Evolutionary conservation across 2,329 filamentous ascomycete species (phyloP), one percentile per base, ranked within the genome.

Genomic region (Pseudogymnoascus sp.): DNA sequence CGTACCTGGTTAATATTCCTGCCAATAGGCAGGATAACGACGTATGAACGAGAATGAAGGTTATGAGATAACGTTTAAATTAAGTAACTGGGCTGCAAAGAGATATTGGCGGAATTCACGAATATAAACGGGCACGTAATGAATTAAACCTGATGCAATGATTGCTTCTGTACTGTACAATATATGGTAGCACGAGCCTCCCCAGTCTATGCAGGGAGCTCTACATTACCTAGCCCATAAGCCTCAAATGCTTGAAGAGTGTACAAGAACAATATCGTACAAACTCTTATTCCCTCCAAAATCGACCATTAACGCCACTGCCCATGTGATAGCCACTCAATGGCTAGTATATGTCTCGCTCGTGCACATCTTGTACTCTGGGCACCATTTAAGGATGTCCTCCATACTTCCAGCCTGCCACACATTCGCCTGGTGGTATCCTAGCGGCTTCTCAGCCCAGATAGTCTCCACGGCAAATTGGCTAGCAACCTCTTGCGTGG

Each of bases 381-480:
- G 61, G 47, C 61, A 63, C 61, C 61, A 63, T 11, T 43, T 41
- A 38, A 57, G 39, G 18, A 63, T 50, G 22, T 58, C 33, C 6
- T 61, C 41, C 41, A 63, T 33, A 11, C 60, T 39, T 1, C 57
- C 43, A 15, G 33, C 18, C 47, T 63, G 33, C 68, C 68, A 71
- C 25, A 64, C 59, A 57, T 70, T 69, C 12, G 61, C 69, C 25
- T 70, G 69, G 61, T 71, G 68, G 12, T 71, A 61, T n/a, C 70
- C 70, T 15, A 71, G 37, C 4, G 70, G 70, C 58, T 70, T 66
- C 7, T 69, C 68, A 57, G 69, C 69, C 37, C 69, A 69, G 12
- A 71, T 70, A 6, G 66, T 66, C 57, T 70, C 68, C 11, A 71
- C 70, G 38, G 66, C 68, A 53, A 71, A 71, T 5, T 68, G 70